Evolutionary conservation across 768 basidiomycete genomes (phyloP), one percentile per base, ranked within the genome.

Genomic region (Gloeostereum incarnatum): DNA sequence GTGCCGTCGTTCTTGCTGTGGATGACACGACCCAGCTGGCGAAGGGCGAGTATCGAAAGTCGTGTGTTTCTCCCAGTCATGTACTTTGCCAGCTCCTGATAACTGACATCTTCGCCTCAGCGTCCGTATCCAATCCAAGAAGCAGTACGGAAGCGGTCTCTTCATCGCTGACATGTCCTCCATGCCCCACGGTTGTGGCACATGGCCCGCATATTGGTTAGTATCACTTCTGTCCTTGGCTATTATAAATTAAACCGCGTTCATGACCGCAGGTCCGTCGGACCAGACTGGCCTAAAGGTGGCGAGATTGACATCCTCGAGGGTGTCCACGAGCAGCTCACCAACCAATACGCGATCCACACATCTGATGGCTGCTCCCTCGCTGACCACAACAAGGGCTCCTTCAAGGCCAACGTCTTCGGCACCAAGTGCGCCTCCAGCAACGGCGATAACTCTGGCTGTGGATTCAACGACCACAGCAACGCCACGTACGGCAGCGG

Each of bases 261-360:
- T 33, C 11, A 26, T n/a, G 20, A 26, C 35, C 17, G 29, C 13
- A 63, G 61, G 52, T 60, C 66, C 3, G 60, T 65, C 31, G 74
- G 75, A 6, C 61, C 68, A 2, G 49, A 66, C 31, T 79, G 76
- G 77, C 75, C 75, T 3, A 13, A 23, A 17, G 56, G 43, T 18
- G 77, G 75, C n/a, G 82, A 87, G 54, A 78, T 85, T 33, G 86
- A 88, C 49, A 70, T 84, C 36, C 52, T 87, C 6, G 86, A 89
- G 50, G 80, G 81, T 13, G 81, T 87, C 38, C 73, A 87, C 47
- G 49, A 68, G 18, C 66, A 72, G 50, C 42, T 56, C 1, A 60
- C 53, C 20, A 85, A 88, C 46, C 79, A 77, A 42, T 71, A 73
- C 54, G 75, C 82, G 1, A 62, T 86, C 4, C 85, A 87, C 53